Evolutionary conservation across 192 early-diverging fungal genomes (phyloP).

Genomic region (Linnemannia exigua): DNA sequence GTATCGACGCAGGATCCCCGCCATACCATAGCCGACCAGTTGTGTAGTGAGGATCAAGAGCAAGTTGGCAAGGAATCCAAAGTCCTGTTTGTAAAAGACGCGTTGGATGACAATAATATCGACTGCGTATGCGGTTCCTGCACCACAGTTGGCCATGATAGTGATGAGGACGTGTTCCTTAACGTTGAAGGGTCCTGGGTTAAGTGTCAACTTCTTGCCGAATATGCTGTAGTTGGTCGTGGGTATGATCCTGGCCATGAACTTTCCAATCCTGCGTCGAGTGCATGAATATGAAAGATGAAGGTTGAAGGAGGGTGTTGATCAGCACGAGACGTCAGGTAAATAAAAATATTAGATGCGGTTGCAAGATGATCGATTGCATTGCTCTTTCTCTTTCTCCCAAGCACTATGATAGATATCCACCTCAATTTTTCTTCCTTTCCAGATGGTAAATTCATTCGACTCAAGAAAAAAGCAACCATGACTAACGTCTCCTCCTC

Average conservation of each 20-base stretch:
- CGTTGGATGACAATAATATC: constrained; percentile 72
- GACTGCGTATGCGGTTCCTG: constrained; percentile 68
- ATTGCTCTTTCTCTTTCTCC: neutral
- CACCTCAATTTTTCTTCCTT: neutral
- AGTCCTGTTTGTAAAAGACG: constrained; percentile 70
- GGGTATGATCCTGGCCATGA: constrained; percentile 36
- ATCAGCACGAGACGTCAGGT: neutral
- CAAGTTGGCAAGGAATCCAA: constrained; percentile 69
- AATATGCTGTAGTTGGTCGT: constrained; percentile 15
- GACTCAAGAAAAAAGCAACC: too few relatives aligned
- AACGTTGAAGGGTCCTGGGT: constrained; percentile 68
- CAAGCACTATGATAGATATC: too few relatives aligned
- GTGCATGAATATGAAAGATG: neutral
- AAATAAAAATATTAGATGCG: neutral
- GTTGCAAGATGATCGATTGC: neutral
- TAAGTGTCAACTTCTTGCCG: constrained; percentile 15
- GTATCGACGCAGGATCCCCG: constrained; percentile 83
- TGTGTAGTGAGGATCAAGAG: constrained; percentile 77
- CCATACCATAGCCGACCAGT: constrained; percentile 72
- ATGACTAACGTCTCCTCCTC: too few relatives aligned
- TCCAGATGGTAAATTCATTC: too few relatives aligned
- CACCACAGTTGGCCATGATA: constrained; percentile 68
- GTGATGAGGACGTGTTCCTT: constrained; percentile 76
- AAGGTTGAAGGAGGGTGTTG: neutral
- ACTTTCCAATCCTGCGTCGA: constrained; percentile 16